Base-by-base conservation (phyloP, 352 stramenopile genomes). In the Globisporangium echinulatum region DNA sequence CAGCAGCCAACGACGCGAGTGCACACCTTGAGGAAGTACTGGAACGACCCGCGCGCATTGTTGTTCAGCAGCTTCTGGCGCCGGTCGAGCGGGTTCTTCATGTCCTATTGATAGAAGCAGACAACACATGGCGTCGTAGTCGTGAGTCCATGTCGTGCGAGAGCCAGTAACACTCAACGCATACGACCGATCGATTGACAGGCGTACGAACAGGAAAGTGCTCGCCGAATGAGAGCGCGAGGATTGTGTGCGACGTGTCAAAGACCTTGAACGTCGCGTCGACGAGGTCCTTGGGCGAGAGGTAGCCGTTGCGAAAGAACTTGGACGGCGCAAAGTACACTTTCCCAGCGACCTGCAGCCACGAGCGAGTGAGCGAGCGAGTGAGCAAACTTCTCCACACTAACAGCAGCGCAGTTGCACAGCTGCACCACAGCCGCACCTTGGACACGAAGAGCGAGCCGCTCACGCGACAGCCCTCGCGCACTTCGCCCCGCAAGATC, bases 311-410 rank as follows among this genome's bases (percentile, higher is more conserved):
- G 59, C 77, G 75, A 58, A 94, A 92, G 64, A 85, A 86, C 67
- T 89, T 91, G 56, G 82, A 88, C 25, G 84, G 84, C 55, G 84
- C 84, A 60, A 94, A 94, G 62, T 90, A 92, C 14, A 94, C 56
- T 52, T 82, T 87, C 11, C 82, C 85, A 14, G 80, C 79, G 40
- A 91, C 84, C 83, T 92, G 38, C 3, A 33, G 15, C 47, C 47
- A 36, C 25, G 47, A 52, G 47, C 8, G 47, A 5, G 15, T 36
- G 10, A 47, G 47, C 19, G 13, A 33, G 25, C 25, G 25, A 1
- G 25, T 33, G 25, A 33, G 25, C 25, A 3, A 33, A 33, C 48
- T 37, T 37, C 25, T 7, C 9, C 19, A 37, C 38, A n/a, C 13
- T 5, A 17, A 53, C 8, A 48, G 4, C 50, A 7, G 9, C 39